These are phyloP conservation scores for Myrica gale DNA, from an alignment of 306 rosid genomes.

Conservation along the genomic window DNA sequence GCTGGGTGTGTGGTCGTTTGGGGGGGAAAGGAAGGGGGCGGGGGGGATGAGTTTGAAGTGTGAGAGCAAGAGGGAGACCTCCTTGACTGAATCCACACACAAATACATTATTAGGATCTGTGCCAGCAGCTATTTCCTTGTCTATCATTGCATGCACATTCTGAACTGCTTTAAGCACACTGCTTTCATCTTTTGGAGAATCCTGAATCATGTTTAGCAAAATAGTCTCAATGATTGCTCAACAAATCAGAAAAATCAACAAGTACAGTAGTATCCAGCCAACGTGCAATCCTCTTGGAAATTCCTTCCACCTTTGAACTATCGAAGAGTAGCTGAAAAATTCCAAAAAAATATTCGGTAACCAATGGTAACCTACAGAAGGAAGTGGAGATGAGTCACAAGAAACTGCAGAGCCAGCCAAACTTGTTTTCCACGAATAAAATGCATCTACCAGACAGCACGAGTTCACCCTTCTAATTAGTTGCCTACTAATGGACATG, in stretches of 20 bases:
- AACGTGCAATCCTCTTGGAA: background rate
- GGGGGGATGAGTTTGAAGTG: background rate
- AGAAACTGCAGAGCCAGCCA: background rate
- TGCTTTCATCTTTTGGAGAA: slow-evolving; percentile 64
- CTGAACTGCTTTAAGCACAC: slow-evolving; percentile 70
- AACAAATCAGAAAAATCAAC: slow-evolving; percentile 20
- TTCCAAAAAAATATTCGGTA: background rate
- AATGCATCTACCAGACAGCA: background rate
- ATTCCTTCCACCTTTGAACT: background rate
- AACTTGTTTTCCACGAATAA: background rate
- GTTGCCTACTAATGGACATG: background rate
- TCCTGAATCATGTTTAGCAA: slow-evolving; percentile 42
- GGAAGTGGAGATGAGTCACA: background rate
- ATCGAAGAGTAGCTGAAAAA: background rate
- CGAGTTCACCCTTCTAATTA: background rate
- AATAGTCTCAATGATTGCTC: slow-evolving; percentile 3
- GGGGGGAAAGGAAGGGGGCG: slow-evolving; percentile 3
- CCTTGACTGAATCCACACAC: slow-evolving; percentile 96
- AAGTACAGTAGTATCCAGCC: slow-evolving; percentile 13
- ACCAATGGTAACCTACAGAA: background rate
- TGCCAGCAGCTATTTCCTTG: slow-evolving; percentile 78
- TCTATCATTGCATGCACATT: slow-evolving; percentile 78
- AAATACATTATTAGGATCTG: slow-evolving; percentile 68
- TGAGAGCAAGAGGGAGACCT: slow-evolving; percentile 45
- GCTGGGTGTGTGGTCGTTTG: background rate